phyloP scores from a whole-genome alignment of 768 basidiomycete species.

The Gymnopilus junonius region DNA sequence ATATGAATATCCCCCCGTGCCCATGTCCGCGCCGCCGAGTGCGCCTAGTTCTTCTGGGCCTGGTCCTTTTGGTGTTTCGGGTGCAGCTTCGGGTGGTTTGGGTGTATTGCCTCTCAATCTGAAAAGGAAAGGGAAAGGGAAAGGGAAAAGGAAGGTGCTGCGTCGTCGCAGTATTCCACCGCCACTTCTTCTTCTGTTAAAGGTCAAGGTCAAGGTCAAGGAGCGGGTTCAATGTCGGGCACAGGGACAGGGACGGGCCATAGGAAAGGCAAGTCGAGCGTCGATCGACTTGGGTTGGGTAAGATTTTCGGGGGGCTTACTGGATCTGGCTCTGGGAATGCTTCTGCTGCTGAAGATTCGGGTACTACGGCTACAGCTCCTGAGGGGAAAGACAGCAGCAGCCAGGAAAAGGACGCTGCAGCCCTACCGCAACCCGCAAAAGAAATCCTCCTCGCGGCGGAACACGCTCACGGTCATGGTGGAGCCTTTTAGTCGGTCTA shows the following conservation, averaged over 20 bases:
- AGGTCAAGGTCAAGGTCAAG: not conserved
- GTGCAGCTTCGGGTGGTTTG: not conserved
- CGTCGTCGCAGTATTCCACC: too few relatives aligned
- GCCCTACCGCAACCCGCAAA: slow-evolving; percentile 25
- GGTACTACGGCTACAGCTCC: slow-evolving; percentile 30
- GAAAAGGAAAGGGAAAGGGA: not conserved
- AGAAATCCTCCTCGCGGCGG: slow-evolving; percentile 67
- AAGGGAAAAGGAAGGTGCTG: too few relatives aligned
- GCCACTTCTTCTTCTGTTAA: not conserved
- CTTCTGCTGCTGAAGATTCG: slow-evolving; percentile 10
- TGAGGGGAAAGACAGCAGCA: slow-evolving; percentile 18
- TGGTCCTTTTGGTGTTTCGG: not conserved
- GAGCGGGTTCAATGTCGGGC: not conserved
- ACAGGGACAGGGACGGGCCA: slow-evolving; percentile 39
- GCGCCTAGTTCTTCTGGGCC: not conserved
- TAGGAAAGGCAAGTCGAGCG: slow-evolving; percentile 66
- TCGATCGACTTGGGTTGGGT: slow-evolving; percentile 80
- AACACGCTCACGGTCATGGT: slow-evolving; percentile 91
- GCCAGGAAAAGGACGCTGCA: not conserved
- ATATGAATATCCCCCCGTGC: not conserved
- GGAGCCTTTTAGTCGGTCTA: slow-evolving; percentile 68
- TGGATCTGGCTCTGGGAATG: not conserved
- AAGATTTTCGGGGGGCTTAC: slow-evolving; percentile 67
- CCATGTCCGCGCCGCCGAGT: not conserved
- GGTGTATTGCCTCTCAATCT: too few relatives aligned